Base-by-base conservation (phyloP, 225 moss, liverwort and hornwort genomes). In the Bryum argenteum region DNA sequence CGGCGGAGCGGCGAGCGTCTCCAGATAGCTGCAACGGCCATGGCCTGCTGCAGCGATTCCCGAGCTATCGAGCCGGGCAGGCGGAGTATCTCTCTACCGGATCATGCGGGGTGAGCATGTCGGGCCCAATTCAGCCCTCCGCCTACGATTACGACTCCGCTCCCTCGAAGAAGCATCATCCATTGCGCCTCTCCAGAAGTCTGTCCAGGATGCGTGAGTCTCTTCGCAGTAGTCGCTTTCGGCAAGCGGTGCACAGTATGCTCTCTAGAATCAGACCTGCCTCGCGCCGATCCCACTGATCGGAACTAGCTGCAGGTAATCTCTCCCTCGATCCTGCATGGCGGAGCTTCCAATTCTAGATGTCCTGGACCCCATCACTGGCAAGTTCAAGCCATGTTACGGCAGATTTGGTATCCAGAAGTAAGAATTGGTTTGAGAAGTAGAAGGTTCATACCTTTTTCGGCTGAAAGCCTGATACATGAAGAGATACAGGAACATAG, bases 101-200 rank as follows among this genome's bases (percentile, higher is more conserved):
- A 0, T 56, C n/a, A n/a, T n/a, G 62, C 9, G 63, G 68, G 1
- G 78, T 79, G 9, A 68, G 58, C 71, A 82, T 75, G 63, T 82
- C 82, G 10, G 82, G 82, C 18, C 79, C 82, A 17, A 64, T 82
- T 53, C 11, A 67, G 20, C 58, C 78, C 17, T 82, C 82, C 10
- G 37, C 11, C 9, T 79, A 54, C 15, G 70, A 45, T 11, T 66
- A 54, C 37, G 70, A 57, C n/a, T 14, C 40, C 1, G 39, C 67
- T 63, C 72, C 67, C 5, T 16, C 17, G 16, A 70, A 58, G 54
- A 50, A 53, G 44, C 75, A 67, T 53, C 75, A 67, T 53, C 75
- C 78, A 51, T 79, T 78, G 14, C 71, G 82, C 11, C 20, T 82
- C 19, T 67, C 68, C 8, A 52, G 67, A 9, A 56, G 39, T 8